These are phyloP conservation scores for Aspergillus latus DNA, from an alignment of 2,329 filamentous ascomycete species.

Conservation along the genomic window DNA sequence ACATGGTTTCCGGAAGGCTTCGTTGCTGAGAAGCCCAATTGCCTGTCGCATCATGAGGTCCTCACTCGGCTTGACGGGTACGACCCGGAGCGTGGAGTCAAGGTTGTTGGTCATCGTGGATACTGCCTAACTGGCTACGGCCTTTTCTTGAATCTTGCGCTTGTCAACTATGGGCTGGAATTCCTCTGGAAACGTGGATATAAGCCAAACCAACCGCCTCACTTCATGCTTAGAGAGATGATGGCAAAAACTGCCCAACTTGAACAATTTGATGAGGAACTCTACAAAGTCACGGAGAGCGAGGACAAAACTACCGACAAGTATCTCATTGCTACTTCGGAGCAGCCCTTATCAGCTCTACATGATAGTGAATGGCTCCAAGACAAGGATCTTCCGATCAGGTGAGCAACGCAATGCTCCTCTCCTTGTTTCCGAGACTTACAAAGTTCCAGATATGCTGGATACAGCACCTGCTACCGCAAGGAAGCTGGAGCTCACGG, in stretches of 20 bases:
- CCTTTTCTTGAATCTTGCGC: slow-evolving; percentile 84
- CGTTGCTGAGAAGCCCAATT: slow-evolving; percentile 70
- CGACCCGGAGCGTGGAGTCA: slow-evolving; percentile 87
- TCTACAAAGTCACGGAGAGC: slow-evolving; percentile 90
- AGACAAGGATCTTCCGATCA: slow-evolving; percentile 81
- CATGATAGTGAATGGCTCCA: slow-evolving; percentile 94
- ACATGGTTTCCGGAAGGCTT: slow-evolving; percentile 79
- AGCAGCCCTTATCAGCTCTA: slow-evolving; percentile 90
- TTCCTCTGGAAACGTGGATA: slow-evolving; percentile 82
- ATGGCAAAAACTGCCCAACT: slow-evolving; percentile 99
- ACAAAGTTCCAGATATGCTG: slow-evolving; percentile 60
- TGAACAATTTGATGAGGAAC: slow-evolving; percentile 94
- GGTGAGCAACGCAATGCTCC: slow-evolving; percentile 48
- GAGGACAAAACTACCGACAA: slow-evolving; percentile 88
- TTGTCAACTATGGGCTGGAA: slow-evolving; percentile 92
- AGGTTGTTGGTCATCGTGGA: slow-evolving; percentile 90
- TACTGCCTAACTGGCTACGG: slow-evolving; percentile 92
- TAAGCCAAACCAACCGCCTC: slow-evolving; percentile 79
- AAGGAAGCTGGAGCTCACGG: slow-evolving; percentile 92
- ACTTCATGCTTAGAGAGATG: slow-evolving; percentile 91
- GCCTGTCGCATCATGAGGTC: slow-evolving; percentile 92
- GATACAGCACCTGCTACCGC: slow-evolving; percentile 92
- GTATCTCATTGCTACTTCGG: slow-evolving; percentile 77
- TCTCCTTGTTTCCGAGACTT: slow-evolving; percentile 4
- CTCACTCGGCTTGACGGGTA: slow-evolving; percentile 85